Conservation (phyloP, 2,329 filamentous ascomycete species). For the Penicillium hesseltinei region DNA sequence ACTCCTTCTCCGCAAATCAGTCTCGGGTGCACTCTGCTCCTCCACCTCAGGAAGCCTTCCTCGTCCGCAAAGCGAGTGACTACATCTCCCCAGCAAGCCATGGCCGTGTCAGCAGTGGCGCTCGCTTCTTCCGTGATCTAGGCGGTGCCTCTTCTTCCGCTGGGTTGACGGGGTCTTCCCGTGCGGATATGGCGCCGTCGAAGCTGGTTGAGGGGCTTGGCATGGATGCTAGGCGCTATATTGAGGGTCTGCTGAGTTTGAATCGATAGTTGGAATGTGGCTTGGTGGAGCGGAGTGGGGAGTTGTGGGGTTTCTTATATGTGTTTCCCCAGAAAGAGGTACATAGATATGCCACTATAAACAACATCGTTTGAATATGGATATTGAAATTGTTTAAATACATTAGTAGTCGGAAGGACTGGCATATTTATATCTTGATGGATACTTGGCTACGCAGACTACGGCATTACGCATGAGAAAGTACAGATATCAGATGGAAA, state of each 20-base stretch:
- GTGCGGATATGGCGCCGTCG: slow-evolving; percentile 33
- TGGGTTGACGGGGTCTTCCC: slow-evolving; percentile 19
- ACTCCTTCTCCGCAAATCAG: not conserved
- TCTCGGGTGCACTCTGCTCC: not conserved
- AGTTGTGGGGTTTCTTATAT: not conserved
- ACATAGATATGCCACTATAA: not conserved
- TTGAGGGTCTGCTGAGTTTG: slow-evolving; percentile 46
- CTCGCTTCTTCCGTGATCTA: slow-evolving; percentile 42
- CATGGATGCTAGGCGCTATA: slow-evolving; percentile 47
- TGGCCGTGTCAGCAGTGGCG: slow-evolving; percentile 31
- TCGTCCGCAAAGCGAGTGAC: slow-evolving; percentile 48
- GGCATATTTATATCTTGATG: not conserved
- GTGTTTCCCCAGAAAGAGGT: not conserved
- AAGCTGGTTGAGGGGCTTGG: slow-evolving; percentile 47
- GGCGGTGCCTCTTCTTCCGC: slow-evolving; percentile 36
- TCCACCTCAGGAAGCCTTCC: slow-evolving; percentile 42
- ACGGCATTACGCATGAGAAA: not conserved
- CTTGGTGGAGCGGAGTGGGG: not conserved
- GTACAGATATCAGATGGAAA: slow-evolving; percentile 12
- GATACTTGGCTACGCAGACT: not conserved
- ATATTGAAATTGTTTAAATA: not conserved
- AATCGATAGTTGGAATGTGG: slow-evolving; percentile 34
- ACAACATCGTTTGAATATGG: not conserved
- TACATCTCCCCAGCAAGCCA: slow-evolving; percentile 34
- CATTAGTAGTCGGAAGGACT: not conserved